Evolutionary conservation across 352 stramenopile species (phyloP), one percentile per base, ranked within the genome.

Genomic region (Halophytophthora polymorphica): DNA sequence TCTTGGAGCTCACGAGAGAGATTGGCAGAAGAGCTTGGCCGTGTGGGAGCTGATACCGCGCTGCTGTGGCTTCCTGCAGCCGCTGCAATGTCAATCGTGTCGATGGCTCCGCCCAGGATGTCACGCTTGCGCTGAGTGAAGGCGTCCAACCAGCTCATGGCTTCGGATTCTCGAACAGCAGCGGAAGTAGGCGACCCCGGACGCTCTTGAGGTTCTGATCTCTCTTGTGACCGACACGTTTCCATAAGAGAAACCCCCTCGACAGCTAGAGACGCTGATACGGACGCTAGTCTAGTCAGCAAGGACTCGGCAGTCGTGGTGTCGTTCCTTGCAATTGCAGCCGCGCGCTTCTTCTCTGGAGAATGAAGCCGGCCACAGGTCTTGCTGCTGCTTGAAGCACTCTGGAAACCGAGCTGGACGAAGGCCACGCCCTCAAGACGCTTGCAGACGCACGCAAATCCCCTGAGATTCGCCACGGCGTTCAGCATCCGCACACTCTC

Each of bases 111-210:
- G 25, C 71, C 58, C 15, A 89, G 66, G 23, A 91, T 91, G 29
- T 85, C 66, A 38, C 66, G 61, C 55, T 89, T 88, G 6, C 78
- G 72, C 52, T 88, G 72, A 21, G 68, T 69, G 56, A 87, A 91
- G 0, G 61, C 52, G 35, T 78, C 70, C 3, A 91, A 54, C 81
- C 81, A 91, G 17, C 51, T 76, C 55, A 84, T 76, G 10, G 77
- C 64, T 34, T 86, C 72, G 2, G 76, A 77, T 6, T 59, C 43
- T 5, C 18, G 8, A 12, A 12, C 6, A 22, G 2, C 34, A 22
- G 15, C 13, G 11, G 23, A 35, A 53, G 23, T 45, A 45, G n/a
- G 23, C 18, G 28, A 6, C 33, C 23, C 15, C 23, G 36, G 15
- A 21, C 12, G 18, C 11, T 33, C 40, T 35, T 51, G 17, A 6